Base-by-base conservation (phyloP, 2,329 filamentous ascomycete species). In the Periglandula ipomoeae region DNA sequence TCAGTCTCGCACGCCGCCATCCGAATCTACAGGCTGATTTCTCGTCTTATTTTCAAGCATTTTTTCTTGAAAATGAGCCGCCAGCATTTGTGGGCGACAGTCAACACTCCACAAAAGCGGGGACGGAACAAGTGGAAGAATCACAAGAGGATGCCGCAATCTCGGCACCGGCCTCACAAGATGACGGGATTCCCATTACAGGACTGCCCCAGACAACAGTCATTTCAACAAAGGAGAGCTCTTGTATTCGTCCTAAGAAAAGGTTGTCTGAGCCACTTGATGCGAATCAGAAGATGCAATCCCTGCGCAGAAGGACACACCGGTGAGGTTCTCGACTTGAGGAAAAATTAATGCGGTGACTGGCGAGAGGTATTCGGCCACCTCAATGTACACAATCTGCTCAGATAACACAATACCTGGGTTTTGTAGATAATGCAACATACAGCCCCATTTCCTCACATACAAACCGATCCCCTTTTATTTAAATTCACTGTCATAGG, bases 21-120 rank as follows among this genome's bases (percentile, higher is more conserved):
- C 50, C 43, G 5, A 43, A 49, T 10, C 15, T 48, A 17, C 35
- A 49, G 30, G 40, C 41, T 9, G 50, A 51, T 11, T 39, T 51
- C 13, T 44, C 40, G 3, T 34, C 39, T 6, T 19, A 48, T 39
- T 46, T 43, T 26, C 24, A 22, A 17, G 15, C 38, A 4, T n/a
- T n/a, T 13, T 4, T 39, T 4, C 27, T 22, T 19, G 32, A 46
- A 23, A 30, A 19, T 15, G 38, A 48, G 37, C 34, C 30, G 30
- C 32, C 11, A n/a, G 27, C 19, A 39, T 19, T 30, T 38, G 23
- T 46, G n/a, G 7, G 15, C n/a, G 42, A 46, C 37, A 38, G 42
- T 10, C 46, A 42, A 37, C 27, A 9, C 19, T 38, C 13, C 10
- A 23, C 19, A 26, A 39, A 37, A 41, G 44, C 30, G 9, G 44